Conservation (phyloP, 805 yeast species). For the Brettanomyces bruxellensis region DNA sequence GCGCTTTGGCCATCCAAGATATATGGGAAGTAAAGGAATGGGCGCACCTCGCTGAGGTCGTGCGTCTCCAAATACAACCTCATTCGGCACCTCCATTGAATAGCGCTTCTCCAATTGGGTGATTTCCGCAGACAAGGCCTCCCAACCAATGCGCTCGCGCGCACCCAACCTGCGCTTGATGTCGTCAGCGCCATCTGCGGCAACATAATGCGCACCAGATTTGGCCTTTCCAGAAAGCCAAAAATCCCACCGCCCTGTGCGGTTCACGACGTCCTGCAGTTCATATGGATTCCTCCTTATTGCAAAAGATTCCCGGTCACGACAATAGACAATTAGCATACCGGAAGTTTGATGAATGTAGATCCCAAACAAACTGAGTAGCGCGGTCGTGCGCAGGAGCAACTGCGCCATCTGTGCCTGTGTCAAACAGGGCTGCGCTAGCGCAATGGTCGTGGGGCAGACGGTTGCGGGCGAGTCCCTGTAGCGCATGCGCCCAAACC, state of each 20-base stretch:
- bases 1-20: constrained; percentile 6
- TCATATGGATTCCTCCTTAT: constrained; percentile 16
- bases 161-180: background rate
- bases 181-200: background rate
- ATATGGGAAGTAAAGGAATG: constrained; percentile 12
- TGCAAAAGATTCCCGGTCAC: constrained; percentile 15
- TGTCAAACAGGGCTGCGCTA: constrained; percentile 10
- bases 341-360: constrained; percentile 16
- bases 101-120: background rate
- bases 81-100: constrained; percentile 2
- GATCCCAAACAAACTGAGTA: constrained; percentile 20
- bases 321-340: constrained; percentile 14
- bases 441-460: constrained; percentile 4
- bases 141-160: background rate
- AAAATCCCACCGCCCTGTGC: constrained; percentile 12
- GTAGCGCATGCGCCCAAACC: constrained; percentile 13
- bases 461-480: constrained; percentile 9
- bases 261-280: constrained; percentile 19
- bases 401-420: background rate
- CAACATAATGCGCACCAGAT: constrained; percentile 3
- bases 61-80: background rate
- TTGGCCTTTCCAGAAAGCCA: background rate
- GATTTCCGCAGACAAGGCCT: background rate
- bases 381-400: constrained; percentile 10
- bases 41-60: background rate